These are phyloP conservation scores for Chrysoporthe deuterocubensis DNA, from an alignment of 2,329 filamentous ascomycete genomes.

Conservation along the genomic window DNA sequence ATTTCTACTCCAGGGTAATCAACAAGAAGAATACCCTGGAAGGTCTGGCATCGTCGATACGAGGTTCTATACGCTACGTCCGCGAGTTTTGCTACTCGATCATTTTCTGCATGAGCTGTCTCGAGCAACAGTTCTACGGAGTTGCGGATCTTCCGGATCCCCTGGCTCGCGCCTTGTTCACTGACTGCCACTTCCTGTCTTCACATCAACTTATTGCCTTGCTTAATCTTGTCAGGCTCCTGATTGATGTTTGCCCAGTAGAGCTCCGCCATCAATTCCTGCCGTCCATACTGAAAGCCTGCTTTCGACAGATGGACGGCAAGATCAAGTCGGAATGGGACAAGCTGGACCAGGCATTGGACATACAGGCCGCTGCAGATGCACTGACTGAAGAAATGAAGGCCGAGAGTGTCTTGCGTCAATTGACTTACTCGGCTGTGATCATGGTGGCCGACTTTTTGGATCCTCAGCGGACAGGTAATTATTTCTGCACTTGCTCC, in stretches of 20 bases:
- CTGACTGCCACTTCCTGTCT: slow-evolving; percentile 80
- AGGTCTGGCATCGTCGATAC: slow-evolving; percentile 90
- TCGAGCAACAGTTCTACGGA: slow-evolving; percentile 90
- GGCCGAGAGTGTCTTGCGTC: slow-evolving; percentile 89
- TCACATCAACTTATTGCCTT: slow-evolving; percentile 95
- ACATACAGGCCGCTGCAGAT: slow-evolving; percentile 68
- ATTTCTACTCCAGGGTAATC: slow-evolving; percentile 91
- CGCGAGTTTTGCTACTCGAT: slow-evolving; percentile 94
- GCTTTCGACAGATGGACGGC: slow-evolving; percentile 83
- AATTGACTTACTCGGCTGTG: slow-evolving; percentile 89
- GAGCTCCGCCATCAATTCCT: slow-evolving; percentile 78
- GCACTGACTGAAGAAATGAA: slow-evolving; percentile 97
- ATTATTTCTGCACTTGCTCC: slow-evolving; percentile 33
- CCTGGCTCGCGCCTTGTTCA: slow-evolving; percentile 81
- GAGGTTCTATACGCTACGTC: slow-evolving; percentile 85
- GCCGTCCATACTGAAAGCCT: slow-evolving; percentile 77
- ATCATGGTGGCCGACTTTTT: slow-evolving; percentile 90
- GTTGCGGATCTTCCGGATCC: slow-evolving; percentile 81
- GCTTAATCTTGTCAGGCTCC: slow-evolving; percentile 81
- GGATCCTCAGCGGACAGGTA: slow-evolving; percentile 72
- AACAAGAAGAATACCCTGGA: slow-evolving; percentile 89
- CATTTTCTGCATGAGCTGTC: slow-evolving; percentile 87
- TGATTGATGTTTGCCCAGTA: slow-evolving; percentile 91
- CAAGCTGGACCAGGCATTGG: slow-evolving; percentile 68
- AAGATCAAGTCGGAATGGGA: slow-evolving; percentile 92